Evolutionary conservation across 176 grass and related monocot genomes (phyloP).

Genomic region (Poa annua): DNA sequence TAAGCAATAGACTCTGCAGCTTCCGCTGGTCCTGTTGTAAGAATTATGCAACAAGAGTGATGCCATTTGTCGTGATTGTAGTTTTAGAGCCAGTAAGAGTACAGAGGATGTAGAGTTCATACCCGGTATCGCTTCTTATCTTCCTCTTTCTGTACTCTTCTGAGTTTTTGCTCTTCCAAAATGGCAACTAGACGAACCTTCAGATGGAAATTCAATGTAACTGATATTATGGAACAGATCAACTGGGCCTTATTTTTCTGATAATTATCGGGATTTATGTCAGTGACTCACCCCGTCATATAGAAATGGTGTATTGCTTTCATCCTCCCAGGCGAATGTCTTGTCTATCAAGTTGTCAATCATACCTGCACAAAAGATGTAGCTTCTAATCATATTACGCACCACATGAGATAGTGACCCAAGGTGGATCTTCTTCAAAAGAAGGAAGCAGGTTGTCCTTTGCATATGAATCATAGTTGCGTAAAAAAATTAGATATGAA

Average conservation of each 20-base stretch:
- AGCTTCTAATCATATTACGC: constrained; percentile 21
- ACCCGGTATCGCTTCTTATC: constrained; percentile 75
- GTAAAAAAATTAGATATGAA: not conserved
- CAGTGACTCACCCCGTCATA: constrained; percentile 79
- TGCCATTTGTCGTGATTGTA: not conserved
- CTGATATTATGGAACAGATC: constrained; percentile 31
- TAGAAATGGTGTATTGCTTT: constrained; percentile 73
- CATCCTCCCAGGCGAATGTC: constrained; percentile 85
- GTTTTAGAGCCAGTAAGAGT: not conserved
- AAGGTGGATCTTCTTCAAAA: constrained; percentile 2
- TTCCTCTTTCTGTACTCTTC: constrained; percentile 82
- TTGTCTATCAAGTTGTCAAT: constrained; percentile 87
- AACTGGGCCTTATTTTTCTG: not conserved
- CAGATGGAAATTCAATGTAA: constrained; percentile 36
- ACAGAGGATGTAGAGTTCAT: constrained; percentile 1
- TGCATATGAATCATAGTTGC: not conserved
- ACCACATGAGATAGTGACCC: not conserved
- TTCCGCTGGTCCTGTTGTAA: constrained; percentile 82
- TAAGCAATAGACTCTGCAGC: constrained; percentile 72
- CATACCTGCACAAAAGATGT: constrained; percentile 56
- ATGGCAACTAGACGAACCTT: constrained; percentile 88
- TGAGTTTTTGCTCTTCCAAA: constrained; percentile 95
- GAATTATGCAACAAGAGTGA: not conserved
- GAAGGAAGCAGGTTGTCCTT: not conserved
- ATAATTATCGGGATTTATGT: constrained; percentile 8